Evolutionary conservation across 176 grass and related monocot species (phyloP).

Genomic region (Saccharum officinarum): DNA sequence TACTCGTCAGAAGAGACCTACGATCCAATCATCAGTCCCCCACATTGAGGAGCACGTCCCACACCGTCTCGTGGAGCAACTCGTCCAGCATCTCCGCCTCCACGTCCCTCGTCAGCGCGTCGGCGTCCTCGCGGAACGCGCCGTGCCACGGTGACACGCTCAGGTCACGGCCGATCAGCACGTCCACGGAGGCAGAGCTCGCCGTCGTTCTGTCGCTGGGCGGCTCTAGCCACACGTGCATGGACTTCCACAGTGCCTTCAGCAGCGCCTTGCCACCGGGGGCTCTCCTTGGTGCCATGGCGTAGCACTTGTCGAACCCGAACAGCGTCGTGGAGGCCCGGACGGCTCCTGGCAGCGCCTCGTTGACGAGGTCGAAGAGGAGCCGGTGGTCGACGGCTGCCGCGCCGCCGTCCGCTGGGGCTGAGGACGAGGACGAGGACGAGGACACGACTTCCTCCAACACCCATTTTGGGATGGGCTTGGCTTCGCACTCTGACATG

Average conservation of each 20-base stretch:
- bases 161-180: slow-evolving; percentile 69
- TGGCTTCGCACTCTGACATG: slow-evolving; percentile 34
- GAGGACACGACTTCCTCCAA: slow-evolving; percentile 60
- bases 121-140: slow-evolving; percentile 54
- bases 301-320: slow-evolving; percentile 50
- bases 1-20: slow-evolving; percentile 1
- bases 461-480: slow-evolving; percentile 65
- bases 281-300: neutral
- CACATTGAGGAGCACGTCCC: slow-evolving; percentile 72
- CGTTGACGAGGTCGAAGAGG: slow-evolving; percentile 81
- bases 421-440: slow-evolving; percentile 14
- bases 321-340: slow-evolving; percentile 24
- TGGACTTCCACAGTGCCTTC: slow-evolving; percentile 46
- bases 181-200: slow-evolving; percentile 42
- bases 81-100: slow-evolving; percentile 66
- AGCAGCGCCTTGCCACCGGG: slow-evolving; percentile 53
- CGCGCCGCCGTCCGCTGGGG: neutral
- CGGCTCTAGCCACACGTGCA: slow-evolving; percentile 34
- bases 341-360: slow-evolving; percentile 49
- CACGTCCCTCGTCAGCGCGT: slow-evolving; percentile 47
- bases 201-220: neutral
- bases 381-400: slow-evolving; percentile 48
- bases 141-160: slow-evolving; percentile 53
- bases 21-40: slow-evolving; percentile 23
- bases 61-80: slow-evolving; percentile 71